These are phyloP conservation scores for Rhodamnia argentea DNA, from an alignment of 345 rosid genomes.

Conservation along the genomic window DNA sequence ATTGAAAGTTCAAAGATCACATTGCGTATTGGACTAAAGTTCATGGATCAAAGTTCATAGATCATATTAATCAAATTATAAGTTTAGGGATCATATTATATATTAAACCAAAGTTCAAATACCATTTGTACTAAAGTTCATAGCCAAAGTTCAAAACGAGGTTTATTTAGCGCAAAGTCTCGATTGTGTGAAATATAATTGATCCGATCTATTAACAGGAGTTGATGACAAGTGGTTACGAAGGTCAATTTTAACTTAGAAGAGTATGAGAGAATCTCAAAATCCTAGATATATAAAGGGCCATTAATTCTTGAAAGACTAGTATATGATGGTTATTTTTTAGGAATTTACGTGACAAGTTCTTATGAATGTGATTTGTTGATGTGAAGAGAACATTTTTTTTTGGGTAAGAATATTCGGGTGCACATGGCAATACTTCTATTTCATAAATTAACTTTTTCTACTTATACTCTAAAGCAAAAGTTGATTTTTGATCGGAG, in stretches of 20 bases:
- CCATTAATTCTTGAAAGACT: background rate
- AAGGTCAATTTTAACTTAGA: background rate
- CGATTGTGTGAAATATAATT: background rate
- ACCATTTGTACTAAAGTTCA: no score
- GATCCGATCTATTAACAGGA: background rate
- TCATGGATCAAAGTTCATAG: rapidly evolving
- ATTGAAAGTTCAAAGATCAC: no score
- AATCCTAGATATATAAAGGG: background rate
- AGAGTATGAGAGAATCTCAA: background rate
- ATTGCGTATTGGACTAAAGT: no score
- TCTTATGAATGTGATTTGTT: background rate
- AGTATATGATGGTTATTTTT: background rate
- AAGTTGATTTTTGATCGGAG: no score
- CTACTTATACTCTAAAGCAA: no score
- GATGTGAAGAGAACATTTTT: no score
- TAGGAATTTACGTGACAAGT: background rate
- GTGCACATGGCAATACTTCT: no score
- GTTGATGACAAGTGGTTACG: background rate
- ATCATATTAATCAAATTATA: no score
- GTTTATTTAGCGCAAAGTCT: background rate
- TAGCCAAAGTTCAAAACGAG: background rate
- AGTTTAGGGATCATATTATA: no score
- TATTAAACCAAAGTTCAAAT: no score
- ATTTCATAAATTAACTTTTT: no score
- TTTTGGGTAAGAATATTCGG: no score